Conservation (phyloP, 768 basidiomycete genomes). For the Chlorophyllum brunneum region DNA sequence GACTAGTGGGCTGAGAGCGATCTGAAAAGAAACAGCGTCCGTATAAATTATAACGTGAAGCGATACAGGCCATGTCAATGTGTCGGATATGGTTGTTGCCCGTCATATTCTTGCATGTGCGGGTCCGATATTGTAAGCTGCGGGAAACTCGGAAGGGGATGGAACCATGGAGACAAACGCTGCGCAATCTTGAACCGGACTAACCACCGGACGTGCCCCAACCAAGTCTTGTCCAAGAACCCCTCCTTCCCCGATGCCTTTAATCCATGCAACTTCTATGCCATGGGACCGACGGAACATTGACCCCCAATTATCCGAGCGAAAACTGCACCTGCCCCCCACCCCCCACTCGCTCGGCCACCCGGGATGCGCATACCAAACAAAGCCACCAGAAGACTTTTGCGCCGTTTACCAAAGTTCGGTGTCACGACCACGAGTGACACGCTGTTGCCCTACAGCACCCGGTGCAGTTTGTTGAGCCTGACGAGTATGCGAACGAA, state of each 20-base stretch:
- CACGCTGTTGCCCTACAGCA: conserved; percentile 43
- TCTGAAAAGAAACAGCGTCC: conserved; percentile 77
- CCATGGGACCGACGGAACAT: conserved; percentile 13
- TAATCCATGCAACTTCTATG: conserved; percentile 13
- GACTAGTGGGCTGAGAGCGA: conserved; percentile 18
- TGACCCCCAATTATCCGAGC: conserved; percentile 36
- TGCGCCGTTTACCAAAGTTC: conserved; percentile 51
- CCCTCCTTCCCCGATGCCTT: conserved; percentile 11
- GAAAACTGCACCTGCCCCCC: conserved; percentile 41
- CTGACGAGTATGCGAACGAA: conserved; percentile 85
- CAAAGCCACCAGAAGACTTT: conserved; percentile 22
- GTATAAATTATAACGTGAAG: conserved; percentile 35
- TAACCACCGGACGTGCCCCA: conserved; percentile 40
- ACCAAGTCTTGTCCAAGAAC: conserved; percentile 23
- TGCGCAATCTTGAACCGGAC: conserved; percentile 24
- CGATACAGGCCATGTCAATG: conserved; percentile 12
- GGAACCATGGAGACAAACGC: conserved; percentile 8
- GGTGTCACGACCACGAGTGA: conserved; percentile 41
- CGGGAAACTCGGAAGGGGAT: conserved; percentile 7
- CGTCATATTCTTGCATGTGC: conserved; percentile 6
- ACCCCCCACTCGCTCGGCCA: conserved; percentile 44
- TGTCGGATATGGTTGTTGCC: conserved; percentile 8
- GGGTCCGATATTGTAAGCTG: conserved; percentile 8
- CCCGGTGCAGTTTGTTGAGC: conserved; percentile 60
- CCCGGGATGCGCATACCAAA: conserved; percentile 39